These are phyloP conservation scores for Fusarium sp. DNA, from an alignment of 2,329 filamentous ascomycete species.

Conservation along the genomic window DNA sequence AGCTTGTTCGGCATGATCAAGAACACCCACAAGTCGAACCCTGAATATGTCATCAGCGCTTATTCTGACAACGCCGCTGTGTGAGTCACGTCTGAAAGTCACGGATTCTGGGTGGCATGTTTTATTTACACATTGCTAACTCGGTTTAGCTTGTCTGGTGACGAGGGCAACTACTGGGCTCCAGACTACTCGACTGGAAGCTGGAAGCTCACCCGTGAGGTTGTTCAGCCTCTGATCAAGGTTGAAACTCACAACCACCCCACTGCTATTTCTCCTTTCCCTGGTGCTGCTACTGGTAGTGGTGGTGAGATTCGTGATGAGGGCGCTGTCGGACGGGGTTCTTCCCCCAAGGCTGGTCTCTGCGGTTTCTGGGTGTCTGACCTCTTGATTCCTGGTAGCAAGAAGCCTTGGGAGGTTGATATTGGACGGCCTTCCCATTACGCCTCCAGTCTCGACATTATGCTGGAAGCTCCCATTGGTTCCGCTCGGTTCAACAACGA, in stretches of 20 bases:
- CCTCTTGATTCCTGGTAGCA: constrained; percentile 84
- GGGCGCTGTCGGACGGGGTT: constrained; percentile 92
- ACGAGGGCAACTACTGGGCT: constrained; percentile 73
- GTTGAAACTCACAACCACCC: constrained; percentile 99
- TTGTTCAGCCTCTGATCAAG: constrained; percentile 88
- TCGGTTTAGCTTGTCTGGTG: constrained; percentile 47
- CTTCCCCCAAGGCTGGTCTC: constrained; percentile 90
- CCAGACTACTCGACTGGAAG: constrained; percentile 87
- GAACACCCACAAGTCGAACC: constrained; percentile 88
- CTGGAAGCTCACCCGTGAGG: constrained; percentile 88
- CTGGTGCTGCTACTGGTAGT: constrained; percentile 93
- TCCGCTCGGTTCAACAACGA: constrained; percentile 98
- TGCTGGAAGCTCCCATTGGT: constrained; percentile 96
- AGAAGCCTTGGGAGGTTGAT: constrained; percentile 89
- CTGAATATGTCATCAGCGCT: constrained; percentile 87
- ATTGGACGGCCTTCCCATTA: constrained; percentile 92
- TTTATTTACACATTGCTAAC: constrained; percentile 2
- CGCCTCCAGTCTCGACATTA: constrained; percentile 93
- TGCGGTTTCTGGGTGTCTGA: constrained; percentile 96
- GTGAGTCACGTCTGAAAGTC: constrained; percentile 36
- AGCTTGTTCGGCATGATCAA: constrained; percentile 96
- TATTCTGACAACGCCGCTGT: constrained; percentile 99
- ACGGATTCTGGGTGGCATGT: neutral
- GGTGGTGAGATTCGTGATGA: constrained; percentile 97
- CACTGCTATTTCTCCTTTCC: constrained; percentile 91